Conservation (phyloP, 129 eudicot species). For the Chrysanthemum lavandulifolium region DNA sequence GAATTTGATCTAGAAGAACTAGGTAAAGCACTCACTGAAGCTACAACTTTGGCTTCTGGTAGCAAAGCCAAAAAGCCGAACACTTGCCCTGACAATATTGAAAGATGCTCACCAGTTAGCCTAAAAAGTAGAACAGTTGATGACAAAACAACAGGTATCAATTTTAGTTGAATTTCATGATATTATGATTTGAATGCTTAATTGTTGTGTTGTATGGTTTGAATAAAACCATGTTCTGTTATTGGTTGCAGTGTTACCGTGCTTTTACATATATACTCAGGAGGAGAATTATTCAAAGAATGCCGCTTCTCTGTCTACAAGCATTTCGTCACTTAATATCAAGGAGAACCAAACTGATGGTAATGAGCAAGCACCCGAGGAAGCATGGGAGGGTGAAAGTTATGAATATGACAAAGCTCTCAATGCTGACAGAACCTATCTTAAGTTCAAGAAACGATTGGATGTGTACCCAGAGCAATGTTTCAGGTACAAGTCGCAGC, state of each 20-base stretch:
- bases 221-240: not conserved
- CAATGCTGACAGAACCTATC: slow-evolving; percentile 86
- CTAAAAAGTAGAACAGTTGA: slow-evolving; percentile 35
- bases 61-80: slow-evolving; percentile 37
- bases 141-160: slow-evolving; percentile 47
- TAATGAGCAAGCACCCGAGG: slow-evolving; percentile 47
- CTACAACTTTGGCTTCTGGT: slow-evolving; percentile 53
- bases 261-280: slow-evolving; percentile 67
- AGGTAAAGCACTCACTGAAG: slow-evolving; percentile 66
- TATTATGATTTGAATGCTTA: slow-evolving; percentile 8
- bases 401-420: slow-evolving; percentile 87
- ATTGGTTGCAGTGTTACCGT: slow-evolving; percentile 71
- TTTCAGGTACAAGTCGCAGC: slow-evolving; percentile 54
- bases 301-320: slow-evolving; percentile 39
- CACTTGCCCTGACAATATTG: slow-evolving; percentile 18
- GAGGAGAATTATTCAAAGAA: slow-evolving; percentile 52
- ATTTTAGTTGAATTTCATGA: not conserved
- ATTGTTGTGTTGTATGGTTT: not conserved
- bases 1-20: slow-evolving; percentile 70
- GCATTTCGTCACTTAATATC: slow-evolving; percentile 30
- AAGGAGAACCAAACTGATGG: slow-evolving; percentile 40
- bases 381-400: slow-evolving; percentile 78
- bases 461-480: slow-evolving; percentile 90
- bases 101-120: slow-evolving; percentile 27
- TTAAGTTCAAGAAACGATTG: slow-evolving; percentile 88